Evolutionary conservation across 768 basidiomycete genomes (phyloP).

Genomic region (Suillus subalutaceus): DNA sequence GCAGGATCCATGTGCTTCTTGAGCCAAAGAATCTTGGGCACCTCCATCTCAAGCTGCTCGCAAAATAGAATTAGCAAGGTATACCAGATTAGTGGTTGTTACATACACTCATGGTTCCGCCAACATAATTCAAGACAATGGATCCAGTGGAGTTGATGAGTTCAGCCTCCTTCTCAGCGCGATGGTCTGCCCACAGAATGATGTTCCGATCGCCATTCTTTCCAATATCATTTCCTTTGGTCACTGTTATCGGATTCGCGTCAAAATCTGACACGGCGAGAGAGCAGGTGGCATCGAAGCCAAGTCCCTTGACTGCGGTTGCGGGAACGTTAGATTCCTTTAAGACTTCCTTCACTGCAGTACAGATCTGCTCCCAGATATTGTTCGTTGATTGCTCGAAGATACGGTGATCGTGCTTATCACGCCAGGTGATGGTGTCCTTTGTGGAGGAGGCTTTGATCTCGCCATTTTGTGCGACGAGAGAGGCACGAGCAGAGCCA

Average conservation of each 20-base stretch:
- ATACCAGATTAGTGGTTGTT: constrained; percentile 2
- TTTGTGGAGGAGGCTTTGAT: constrained; percentile 81
- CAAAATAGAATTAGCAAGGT: constrained; percentile 13
- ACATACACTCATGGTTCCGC: constrained; percentile 91
- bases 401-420: constrained; percentile 83
- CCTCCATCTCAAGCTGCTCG: constrained; percentile 92
- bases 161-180: constrained; percentile 91
- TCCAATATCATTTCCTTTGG: constrained; percentile 66
- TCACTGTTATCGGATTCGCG: constrained; percentile 77
- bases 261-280: constrained; percentile 80
- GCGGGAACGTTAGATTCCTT: constrained; percentile 56
- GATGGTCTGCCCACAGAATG: constrained; percentile 96
- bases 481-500: constrained; percentile 87
- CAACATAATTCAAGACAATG: constrained; percentile 90
- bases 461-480: constrained; percentile 70
- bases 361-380: constrained; percentile 78
- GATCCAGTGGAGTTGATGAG: constrained; percentile 86
- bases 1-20: constrained; percentile 81
- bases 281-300: constrained; percentile 97
- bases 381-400: constrained; percentile 95
- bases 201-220: constrained; percentile 77
- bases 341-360: constrained; percentile 66
- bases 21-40: constrained; percentile 97
- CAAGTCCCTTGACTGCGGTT: constrained; percentile 76
- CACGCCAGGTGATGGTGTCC: constrained; percentile 85